phyloP scores from a whole-genome alignment of 164 flowering plant genomes.

The Cinnamomum chago region DNA sequence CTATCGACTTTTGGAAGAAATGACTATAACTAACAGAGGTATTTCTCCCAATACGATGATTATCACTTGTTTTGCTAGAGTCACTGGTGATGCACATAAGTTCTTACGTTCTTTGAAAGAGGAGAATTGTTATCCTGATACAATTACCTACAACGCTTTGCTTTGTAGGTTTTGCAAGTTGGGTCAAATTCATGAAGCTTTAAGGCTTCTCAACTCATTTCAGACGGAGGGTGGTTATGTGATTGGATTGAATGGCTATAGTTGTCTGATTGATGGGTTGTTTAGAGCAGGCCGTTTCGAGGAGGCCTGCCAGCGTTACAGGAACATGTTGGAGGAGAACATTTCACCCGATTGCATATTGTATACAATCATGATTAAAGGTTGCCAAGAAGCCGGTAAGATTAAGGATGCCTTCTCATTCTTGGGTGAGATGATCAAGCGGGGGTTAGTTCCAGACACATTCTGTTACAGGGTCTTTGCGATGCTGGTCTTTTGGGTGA shows the following conservation, averaged over 20 bases:
- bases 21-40: constrained; percentile 42
- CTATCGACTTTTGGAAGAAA: constrained; percentile 56
- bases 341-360: constrained; percentile 57
- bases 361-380: constrained; percentile 69
- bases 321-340: constrained; percentile 30
- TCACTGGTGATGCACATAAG: constrained; percentile 44
- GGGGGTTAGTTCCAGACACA: constrained; percentile 62
- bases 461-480: constrained; percentile 76
- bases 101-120: constrained; percentile 43
- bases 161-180: constrained; percentile 61
- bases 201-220: constrained; percentile 34
- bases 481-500: constrained; percentile 54
- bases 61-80: constrained; percentile 50
- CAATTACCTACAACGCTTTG: constrained; percentile 48
- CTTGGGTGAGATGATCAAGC: constrained; percentile 51
- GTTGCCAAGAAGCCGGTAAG: constrained; percentile 39
- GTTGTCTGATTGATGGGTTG: constrained; percentile 70
- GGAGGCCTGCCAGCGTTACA: constrained; percentile 47
- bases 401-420: constrained; percentile 45
- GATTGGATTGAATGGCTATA: constrained; percentile 43
- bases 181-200: constrained; percentile 60
- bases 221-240: constrained; percentile 40
- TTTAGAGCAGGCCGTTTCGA: constrained; percentile 49
- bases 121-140: constrained; percentile 40
- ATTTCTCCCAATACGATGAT: constrained; percentile 41